Base-by-base conservation (phyloP, 768 basidiomycete species). In the Cystobasidium tubakii region DNA sequence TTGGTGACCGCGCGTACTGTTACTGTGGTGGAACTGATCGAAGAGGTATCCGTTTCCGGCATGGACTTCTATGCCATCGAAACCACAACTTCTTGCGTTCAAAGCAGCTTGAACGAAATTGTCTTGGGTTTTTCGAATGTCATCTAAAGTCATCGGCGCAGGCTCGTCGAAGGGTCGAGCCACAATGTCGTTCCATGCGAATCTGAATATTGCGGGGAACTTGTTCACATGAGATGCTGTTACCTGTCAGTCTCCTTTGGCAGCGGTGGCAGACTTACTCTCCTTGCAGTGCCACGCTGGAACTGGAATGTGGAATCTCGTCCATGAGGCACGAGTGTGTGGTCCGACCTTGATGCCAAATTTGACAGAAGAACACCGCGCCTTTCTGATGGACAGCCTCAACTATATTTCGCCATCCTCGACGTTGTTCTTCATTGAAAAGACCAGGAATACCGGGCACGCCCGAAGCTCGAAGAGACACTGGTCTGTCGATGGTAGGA, bases 21-120 rank as follows among this genome's bases (percentile, higher is more conserved):
- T 76, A 27, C 62, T 57, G 13, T 73, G 76, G 23, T 75, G 75
- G 75, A 78, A 78, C 57, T 77, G 71, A 43, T 76, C 75, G 44
- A 74, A 71, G 13, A 76, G 39, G 54, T 76, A 74, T 1, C 71
- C 71, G 60, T 73, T 73, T 53, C 31, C 57, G n/a, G 1, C 42
- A 19, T 64, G 67, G 78, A n/a, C 75, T 81, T 88, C 86, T 3
- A 86, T 82, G 17, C 88, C 89, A 74, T 90, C 89, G 73, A 90
- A 90, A 0, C 87, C 88, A 31, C 88, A 87, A 43, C 82, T 77
- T 3, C 86, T 81, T 6, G 87, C 86, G 63, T 86, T 86, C 31
- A 81, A 81, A 1, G 88, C 87, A 0, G 85, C 86, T 12, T 83
- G 81, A 3, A 83, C 85, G 76, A 85, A 89, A 21, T 81, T 78